Evolutionary conservation across 2,329 filamentous ascomycete genomes (phyloP), one percentile per base, ranked within the genome.

Genomic region (Curvularia sp.): DNA sequence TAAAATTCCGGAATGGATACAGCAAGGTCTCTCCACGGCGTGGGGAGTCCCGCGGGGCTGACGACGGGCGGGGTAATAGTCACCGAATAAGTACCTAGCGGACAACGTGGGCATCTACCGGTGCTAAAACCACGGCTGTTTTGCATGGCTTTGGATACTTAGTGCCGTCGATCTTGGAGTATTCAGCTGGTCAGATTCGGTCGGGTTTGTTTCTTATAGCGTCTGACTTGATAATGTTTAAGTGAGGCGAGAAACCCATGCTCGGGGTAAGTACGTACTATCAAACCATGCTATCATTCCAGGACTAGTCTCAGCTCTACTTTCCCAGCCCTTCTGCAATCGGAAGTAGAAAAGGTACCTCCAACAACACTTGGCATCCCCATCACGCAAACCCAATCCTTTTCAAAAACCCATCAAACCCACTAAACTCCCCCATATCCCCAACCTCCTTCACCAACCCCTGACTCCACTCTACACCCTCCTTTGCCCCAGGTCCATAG

Each of bases 381-480:
- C 26, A 28, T 30, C 15, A 33, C 31, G 44, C 9, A 48, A 24
- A 20, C 28, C 6, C 2, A 7, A 22, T 9, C 18, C 9, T 22
- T 28, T 31, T 22, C 5, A 35, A 15, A 9, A 44, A 44, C 0
- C 13, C 42, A 9, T 28, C 42, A 44, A 28, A 38, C n/a, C 10
- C 20, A n/a, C n/a, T 44, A 15, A 26, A 55, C 43, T 0, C 10
- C 10, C 28, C 38, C 38, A 20, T 49, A 5, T n/a, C 15, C 15
- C 38, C 28, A 18, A 26, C 20, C 7, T 30, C 13, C 22, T 13
- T 13, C n/a, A 43, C 35, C 4, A 57, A 30, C 24, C 55, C 22
- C 26, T 61, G 51, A 41, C 64, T 63, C 31, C 51, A 56, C 22
- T 49, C 57, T 22, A 63, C 64, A 1, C 60, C 60, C 15, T 59